A percentile compares a stretch with the other conserved stretches of the same genome.
Evolutionary conservation across 495 filamentous ascomycete species (phyloP).

Genomic region (Xylaria sp.): DNA sequence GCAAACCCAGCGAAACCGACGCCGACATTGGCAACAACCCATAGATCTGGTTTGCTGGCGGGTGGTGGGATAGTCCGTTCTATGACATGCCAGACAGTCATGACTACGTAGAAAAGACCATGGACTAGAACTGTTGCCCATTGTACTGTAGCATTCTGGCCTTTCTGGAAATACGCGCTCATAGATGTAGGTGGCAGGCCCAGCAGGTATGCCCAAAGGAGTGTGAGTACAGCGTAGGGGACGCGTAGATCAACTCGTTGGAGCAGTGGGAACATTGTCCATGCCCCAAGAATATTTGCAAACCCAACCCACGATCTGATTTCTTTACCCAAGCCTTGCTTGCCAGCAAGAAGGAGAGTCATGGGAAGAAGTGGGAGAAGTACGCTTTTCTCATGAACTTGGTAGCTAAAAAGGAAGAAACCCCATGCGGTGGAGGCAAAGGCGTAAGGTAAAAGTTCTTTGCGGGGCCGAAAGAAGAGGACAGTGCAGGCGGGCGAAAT

Average conservation of each 20-base stretch:
- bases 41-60: constrained; percentile 82
- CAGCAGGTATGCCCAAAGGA: constrained; percentile 89
- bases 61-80: constrained; percentile 74
- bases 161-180: constrained; percentile 65
- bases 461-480: constrained; percentile 78
- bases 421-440: constrained; percentile 88
- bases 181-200: constrained; percentile 81
- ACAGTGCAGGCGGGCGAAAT: constrained; percentile 80
- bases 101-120: constrained; percentile 72
- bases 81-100: constrained; percentile 79
- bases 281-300: constrained; percentile 87
- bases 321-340: constrained; percentile 75
- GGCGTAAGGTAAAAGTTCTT: constrained; percentile 76
- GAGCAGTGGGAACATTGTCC: constrained; percentile 93
- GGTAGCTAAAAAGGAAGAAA: constrained; percentile 96
- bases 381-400: constrained; percentile 97
- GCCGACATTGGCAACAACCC: constrained; percentile 88
- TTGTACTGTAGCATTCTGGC: constrained; percentile 52
- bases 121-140: constrained; percentile 72
- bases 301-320: constrained; percentile 89
- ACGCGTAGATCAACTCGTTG: constrained; percentile 81
- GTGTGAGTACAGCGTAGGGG: constrained; percentile 82
- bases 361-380: constrained; percentile 90
- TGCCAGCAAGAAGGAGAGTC: constrained; percentile 81
- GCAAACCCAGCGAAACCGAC: constrained; percentile 85